Conservation (phyloP, 805 yeast species). For the Candida argentea region DNA sequence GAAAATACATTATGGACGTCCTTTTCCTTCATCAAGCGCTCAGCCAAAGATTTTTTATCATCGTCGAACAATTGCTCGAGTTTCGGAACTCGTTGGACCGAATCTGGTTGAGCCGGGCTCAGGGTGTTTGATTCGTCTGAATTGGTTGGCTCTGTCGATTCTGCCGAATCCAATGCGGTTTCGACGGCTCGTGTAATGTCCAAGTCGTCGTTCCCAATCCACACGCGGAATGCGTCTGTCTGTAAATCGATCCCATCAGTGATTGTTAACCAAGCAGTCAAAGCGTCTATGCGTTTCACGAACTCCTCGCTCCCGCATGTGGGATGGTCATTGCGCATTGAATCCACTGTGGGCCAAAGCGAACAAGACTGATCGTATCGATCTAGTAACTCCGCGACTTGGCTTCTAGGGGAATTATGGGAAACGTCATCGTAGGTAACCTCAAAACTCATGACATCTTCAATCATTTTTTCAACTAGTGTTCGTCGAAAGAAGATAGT, state of each 20-base stretch:
- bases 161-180: slow-evolving; percentile 8
- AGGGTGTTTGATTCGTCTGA: slow-evolving; percentile 7
- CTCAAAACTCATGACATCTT: slow-evolving; percentile 57
- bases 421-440: slow-evolving; percentile 32
- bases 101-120: slow-evolving; percentile 5
- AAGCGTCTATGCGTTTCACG: slow-evolving; percentile 56
- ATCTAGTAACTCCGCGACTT: slow-evolving; percentile 48
- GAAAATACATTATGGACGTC: slow-evolving; percentile 65
- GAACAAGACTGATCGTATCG: slow-evolving; percentile 59
- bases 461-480: slow-evolving; percentile 61
- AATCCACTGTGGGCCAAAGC: slow-evolving; percentile 69
- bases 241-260: slow-evolving; percentile 60
- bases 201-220: slow-evolving; percentile 80
- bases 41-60: slow-evolving; percentile 64
- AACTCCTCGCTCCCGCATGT: slow-evolving; percentile 55
- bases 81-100: too few species aligned
- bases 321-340: slow-evolving; percentile 75
- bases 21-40: slow-evolving; percentile 69
- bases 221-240: slow-evolving; percentile 46
- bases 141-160: slow-evolving; percentile 5
- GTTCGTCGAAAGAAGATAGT: slow-evolving; percentile 61
- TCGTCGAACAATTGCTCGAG: slow-evolving; percentile 39
- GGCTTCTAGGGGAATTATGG: slow-evolving; percentile 24
- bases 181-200: slow-evolving; percentile 42
- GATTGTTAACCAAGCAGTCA: slow-evolving; percentile 76